Conservation (phyloP, 208 protist species). For the Angomonas desouzai region DNA sequence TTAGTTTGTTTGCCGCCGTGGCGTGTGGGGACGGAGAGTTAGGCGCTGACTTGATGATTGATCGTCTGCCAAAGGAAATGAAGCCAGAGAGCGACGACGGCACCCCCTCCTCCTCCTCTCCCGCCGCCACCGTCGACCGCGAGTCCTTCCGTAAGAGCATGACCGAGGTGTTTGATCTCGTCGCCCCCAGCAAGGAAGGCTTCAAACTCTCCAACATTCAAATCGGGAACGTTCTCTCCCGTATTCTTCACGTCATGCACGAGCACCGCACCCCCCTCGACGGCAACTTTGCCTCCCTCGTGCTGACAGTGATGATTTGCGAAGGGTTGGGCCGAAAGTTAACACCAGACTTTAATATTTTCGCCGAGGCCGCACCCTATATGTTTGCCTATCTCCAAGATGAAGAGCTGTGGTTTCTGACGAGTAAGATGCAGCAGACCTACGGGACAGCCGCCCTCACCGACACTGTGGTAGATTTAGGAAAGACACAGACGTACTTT, state of each 20-base stretch:
- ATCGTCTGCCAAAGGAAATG: slow-evolving; percentile 47
- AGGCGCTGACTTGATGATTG: slow-evolving; percentile 89
- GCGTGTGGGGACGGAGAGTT: slow-evolving; percentile 80
- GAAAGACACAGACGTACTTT: background rate
- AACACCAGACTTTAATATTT: slow-evolving; percentile 88
- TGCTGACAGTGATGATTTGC: slow-evolving; percentile 87
- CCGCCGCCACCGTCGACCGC: slow-evolving; percentile 25
- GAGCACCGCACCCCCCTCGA: slow-evolving; percentile 87
- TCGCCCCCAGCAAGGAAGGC: slow-evolving; percentile 55
- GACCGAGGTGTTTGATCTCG: slow-evolving; percentile 75
- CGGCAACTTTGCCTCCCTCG: slow-evolving; percentile 88
- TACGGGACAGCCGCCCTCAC: background rate
- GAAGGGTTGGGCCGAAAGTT: slow-evolving; percentile 90
- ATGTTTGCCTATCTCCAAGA: slow-evolving; percentile 70
- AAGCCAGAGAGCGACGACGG: background rate
- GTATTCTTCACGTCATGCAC: slow-evolving; percentile 74
- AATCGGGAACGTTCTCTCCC: slow-evolving; percentile 71
- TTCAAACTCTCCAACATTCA: slow-evolving; percentile 81
- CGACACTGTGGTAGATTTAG: background rate
- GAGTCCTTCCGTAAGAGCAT: slow-evolving; percentile 67
- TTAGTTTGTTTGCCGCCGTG: slow-evolving; percentile 89
- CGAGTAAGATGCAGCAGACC: slow-evolving; percentile 6
- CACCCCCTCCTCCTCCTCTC: background rate
- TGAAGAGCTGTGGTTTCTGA: slow-evolving; percentile 34
- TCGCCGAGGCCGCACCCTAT: slow-evolving; percentile 79